phyloP scores from a whole-genome alignment of 129 eudicot genomes.

The Rutidosis leptorrhynchoides region DNA sequence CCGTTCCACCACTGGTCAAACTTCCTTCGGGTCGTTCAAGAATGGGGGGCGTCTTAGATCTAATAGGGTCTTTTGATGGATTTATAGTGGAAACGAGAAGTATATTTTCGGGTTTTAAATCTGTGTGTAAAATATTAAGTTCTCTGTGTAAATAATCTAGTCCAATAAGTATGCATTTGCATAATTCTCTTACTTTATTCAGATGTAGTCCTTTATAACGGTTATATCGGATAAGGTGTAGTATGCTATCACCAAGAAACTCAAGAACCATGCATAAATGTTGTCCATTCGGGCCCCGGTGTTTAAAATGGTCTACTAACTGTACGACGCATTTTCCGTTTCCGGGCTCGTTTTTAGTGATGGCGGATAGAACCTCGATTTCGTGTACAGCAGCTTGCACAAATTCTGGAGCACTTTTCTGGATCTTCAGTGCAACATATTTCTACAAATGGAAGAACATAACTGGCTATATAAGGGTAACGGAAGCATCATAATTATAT shows the following conservation, averaged over 20 bases:
- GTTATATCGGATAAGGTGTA: conserved; percentile 66
- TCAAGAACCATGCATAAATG: conserved; percentile 97
- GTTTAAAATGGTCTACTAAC: conserved; percentile 87
- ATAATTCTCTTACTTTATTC: conserved; percentile 73
- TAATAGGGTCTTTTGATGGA: conserved; percentile 81
- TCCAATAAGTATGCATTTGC: conserved; percentile 81
- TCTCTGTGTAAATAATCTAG: conserved; percentile 84
- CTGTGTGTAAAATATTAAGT: conserved; percentile 76
- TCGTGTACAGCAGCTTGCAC: conserved; percentile 93
- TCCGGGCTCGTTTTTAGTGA: conserved; percentile 69
- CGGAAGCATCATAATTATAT: not conserved
- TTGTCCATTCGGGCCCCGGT: conserved; percentile 93
- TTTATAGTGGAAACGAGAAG: conserved; percentile 81
- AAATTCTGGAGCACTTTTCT: conserved; percentile 94
- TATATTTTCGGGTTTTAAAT: conserved; percentile 92
- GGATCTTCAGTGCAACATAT: conserved; percentile 91
- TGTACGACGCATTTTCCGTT: conserved; percentile 61
- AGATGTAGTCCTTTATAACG: conserved; percentile 85
- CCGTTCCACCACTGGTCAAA: conserved; percentile 51
- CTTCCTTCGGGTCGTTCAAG: conserved; percentile 82
- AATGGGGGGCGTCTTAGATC: conserved; percentile 59
- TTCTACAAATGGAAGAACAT: conserved; percentile 37
- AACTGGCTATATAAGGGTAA: conserved; percentile 7
- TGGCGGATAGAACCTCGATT: conserved; percentile 77
- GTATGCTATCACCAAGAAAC: conserved; percentile 92